Evolutionary conservation across 169 alveolate genomes (phyloP).

Genomic region (Cystoisospora suis): DNA sequence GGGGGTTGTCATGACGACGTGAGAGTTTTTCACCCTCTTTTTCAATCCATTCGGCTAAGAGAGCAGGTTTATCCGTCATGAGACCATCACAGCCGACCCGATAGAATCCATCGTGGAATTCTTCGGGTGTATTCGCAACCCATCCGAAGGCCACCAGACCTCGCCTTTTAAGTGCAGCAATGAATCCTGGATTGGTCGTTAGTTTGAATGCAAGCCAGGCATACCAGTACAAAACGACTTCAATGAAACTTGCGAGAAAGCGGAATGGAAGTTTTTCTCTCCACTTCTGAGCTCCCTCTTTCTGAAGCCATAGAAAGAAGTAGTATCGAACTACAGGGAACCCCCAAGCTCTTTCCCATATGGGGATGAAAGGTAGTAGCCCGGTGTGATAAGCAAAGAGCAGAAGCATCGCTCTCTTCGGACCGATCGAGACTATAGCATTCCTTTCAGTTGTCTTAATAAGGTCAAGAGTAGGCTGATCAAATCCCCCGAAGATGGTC

Average conservation of each 20-base stretch:
- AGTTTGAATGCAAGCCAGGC: slow-evolving; percentile 1
- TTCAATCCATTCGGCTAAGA: not conserved
- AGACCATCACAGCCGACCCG: slow-evolving; percentile 24
- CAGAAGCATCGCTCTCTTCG: not conserved
- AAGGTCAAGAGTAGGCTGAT: not conserved
- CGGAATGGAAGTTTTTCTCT: not conserved
- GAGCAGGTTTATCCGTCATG: slow-evolving; percentile 9
- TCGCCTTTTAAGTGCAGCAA: slow-evolving; percentile 22
- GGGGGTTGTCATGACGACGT: too few species aligned
- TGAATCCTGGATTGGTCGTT: not conserved
- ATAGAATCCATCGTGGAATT: slow-evolving; percentile 5
- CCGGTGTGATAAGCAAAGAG: slow-evolving; percentile 21
- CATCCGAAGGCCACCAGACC: slow-evolving; percentile 34
- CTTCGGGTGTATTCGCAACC: slow-evolving; percentile 30
- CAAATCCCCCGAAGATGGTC: slow-evolving; percentile 4
- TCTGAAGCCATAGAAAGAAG: not conserved
- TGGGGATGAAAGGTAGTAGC: slow-evolving; percentile 8
- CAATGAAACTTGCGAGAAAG: not conserved
- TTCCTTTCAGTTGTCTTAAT: not conserved
- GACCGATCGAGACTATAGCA: not conserved
- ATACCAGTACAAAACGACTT: not conserved
- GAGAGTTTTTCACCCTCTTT: too few species aligned
- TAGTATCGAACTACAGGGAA: not conserved
- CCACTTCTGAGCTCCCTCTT: not conserved
- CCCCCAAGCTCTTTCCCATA: slow-evolving; percentile 3